phyloP scores from a whole-genome alignment of 345 rosid species.

The Camelina sativa region DNA sequence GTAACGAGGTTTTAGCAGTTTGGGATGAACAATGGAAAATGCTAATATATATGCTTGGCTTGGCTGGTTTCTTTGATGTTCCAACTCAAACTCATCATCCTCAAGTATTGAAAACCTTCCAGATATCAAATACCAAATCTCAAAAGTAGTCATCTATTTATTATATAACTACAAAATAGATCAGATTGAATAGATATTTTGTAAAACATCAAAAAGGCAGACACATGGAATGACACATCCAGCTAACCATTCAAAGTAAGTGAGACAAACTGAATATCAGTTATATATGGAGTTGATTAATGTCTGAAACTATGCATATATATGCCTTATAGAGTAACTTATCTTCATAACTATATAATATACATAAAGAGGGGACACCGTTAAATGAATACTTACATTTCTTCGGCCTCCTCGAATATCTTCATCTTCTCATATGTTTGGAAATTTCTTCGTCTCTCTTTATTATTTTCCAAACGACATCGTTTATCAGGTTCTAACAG shows the following conservation, averaged over 20 bases:
- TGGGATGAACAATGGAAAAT: neutral
- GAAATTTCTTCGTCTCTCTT: no score
- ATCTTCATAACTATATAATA: neutral
- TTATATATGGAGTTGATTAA: neutral
- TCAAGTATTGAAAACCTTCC: neutral
- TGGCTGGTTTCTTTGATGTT: neutral
- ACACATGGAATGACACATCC: constrained; percentile 45
- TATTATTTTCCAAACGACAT: no score
- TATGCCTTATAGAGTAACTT: neutral
- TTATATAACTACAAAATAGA: no score
- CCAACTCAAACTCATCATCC: neutral
- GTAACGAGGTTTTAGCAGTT: constrained; percentile 13
- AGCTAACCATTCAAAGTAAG: neutral
- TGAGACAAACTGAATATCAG: neutral
- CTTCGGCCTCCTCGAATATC: constrained; percentile 82
- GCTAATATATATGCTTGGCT: neutral
- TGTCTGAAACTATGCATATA: neutral
- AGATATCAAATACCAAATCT: no score
- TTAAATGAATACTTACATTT: constrained; percentile 58
- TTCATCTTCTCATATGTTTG: constrained; percentile 54
- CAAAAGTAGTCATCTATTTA: no score
- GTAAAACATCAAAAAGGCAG: no score
- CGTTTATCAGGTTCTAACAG: no score
- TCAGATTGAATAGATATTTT: no score
- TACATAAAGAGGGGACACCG: neutral